phyloP scores from a whole-genome alignment of 2,329 filamentous ascomycete species.

The Paraconiothyrium brasiliense region DNA sequence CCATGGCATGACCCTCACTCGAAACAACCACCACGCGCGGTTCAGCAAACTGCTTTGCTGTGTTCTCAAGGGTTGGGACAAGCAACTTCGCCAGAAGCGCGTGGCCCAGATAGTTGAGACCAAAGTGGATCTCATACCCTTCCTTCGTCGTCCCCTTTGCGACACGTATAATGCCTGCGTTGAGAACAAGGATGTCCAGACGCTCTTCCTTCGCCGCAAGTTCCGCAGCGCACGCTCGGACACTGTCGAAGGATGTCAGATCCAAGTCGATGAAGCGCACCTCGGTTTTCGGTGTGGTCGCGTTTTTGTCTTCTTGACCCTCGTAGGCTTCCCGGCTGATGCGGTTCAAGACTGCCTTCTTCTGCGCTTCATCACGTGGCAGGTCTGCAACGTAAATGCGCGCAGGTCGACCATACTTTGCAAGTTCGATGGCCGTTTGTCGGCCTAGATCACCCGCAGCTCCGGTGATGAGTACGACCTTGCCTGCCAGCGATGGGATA shows the following conservation, averaged over 20 bases:
- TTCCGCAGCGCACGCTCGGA: slow-evolving; percentile 10
- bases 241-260: slow-evolving; percentile 18
- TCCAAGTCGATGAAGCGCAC: slow-evolving; percentile 21
- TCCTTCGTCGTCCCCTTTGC: slow-evolving; percentile 45
- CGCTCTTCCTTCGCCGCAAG: slow-evolving; percentile 24
- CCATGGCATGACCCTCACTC: slow-evolving; percentile 16
- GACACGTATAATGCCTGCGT: slow-evolving; percentile 49
- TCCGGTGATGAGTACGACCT: slow-evolving; percentile 23
- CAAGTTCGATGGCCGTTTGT: slow-evolving; percentile 18
- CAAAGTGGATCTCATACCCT: slow-evolving; percentile 57
- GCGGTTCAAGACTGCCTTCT: slow-evolving; percentile 13
- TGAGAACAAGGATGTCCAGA: slow-evolving; percentile 52
- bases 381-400: slow-evolving; percentile 22
- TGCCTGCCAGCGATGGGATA: slow-evolving; percentile 21
- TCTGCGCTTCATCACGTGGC: slow-evolving; percentile 14
- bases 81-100: slow-evolving; percentile 20
- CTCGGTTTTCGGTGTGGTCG: slow-evolving; percentile 9
- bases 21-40: slow-evolving; percentile 18
- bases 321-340: slow-evolving; percentile 18
- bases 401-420: slow-evolving; percentile 18
- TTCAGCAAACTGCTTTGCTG: slow-evolving; percentile 6
- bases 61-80: slow-evolving; percentile 12
- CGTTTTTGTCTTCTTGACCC: background rate
- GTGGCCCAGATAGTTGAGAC: slow-evolving; percentile 25
- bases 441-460: slow-evolving; percentile 19